Conservation (phyloP, 495 filamentous ascomycete genomes). For the Tetracladium marchalianum region DNA sequence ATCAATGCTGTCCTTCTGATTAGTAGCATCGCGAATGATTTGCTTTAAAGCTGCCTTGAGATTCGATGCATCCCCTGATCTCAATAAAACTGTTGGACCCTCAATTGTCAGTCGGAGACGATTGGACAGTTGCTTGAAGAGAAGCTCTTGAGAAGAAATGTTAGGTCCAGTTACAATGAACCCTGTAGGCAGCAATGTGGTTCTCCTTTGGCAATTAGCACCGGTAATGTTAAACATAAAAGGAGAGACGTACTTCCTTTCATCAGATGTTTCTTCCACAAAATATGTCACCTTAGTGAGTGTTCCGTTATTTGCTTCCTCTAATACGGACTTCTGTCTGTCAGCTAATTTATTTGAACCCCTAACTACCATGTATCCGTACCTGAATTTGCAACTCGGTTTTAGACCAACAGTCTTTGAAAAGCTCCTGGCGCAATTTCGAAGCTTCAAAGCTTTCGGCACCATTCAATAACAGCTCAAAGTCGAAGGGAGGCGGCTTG, state of each 20-base stretch:
- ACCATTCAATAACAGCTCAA: constrained; percentile 54
- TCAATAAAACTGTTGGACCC: constrained; percentile 55
- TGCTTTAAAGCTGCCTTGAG: constrained; percentile 76
- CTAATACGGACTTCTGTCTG: constrained; percentile 40
- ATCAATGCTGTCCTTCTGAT: constrained; percentile 36
- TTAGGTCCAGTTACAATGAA: constrained; percentile 83
- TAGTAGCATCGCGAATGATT: constrained; percentile 66
- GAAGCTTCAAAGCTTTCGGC: constrained; percentile 43
- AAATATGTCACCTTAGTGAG: constrained; percentile 57
- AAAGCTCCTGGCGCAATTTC: constrained; percentile 48
- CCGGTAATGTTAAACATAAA: neutral
- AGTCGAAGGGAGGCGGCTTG: constrained; percentile 22
- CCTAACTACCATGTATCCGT: neutral
- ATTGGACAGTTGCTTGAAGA: constrained; percentile 60
- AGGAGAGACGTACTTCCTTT: constrained; percentile 3
- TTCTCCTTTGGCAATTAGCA: neutral
- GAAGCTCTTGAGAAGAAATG: constrained; percentile 61
- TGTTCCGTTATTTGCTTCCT: constrained; percentile 50
- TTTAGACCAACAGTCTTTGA: constrained; percentile 54
- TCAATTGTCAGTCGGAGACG: constrained; percentile 35
- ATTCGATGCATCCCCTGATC: constrained; percentile 70
- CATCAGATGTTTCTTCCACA: constrained; percentile 32
- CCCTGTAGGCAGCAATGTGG: constrained; percentile 49
- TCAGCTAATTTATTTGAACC: neutral
- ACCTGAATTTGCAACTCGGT: constrained; percentile 66